Evolutionary conservation across 495 filamentous ascomycete genomes (phyloP).

Genomic region (Elaphomyces granulatus): DNA sequence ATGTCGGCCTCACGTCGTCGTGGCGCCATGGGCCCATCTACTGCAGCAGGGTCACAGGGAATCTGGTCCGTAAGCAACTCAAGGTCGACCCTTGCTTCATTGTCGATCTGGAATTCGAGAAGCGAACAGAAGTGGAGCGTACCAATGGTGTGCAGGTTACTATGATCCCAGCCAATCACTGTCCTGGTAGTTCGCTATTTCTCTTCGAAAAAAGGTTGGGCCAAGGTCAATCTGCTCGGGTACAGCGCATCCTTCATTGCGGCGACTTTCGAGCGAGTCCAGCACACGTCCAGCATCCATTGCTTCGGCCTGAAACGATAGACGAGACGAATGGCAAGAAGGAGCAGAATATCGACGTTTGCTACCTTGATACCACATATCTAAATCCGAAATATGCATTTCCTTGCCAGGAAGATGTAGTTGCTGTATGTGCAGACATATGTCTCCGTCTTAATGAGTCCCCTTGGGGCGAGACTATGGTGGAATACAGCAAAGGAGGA

Average conservation of each 20-base stretch:
- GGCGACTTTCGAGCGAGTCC: conserved; percentile 89
- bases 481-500: conserved; percentile 35
- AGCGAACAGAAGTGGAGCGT: conserved; percentile 59
- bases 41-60: conserved; percentile 82
- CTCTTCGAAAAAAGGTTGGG: conserved; percentile 71
- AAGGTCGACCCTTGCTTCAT: conserved; percentile 77
- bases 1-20: conserved; percentile 71
- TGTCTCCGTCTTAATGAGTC: conserved; percentile 56
- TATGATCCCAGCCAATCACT: conserved; percentile 95
- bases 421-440: conserved; percentile 76
- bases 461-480: conserved; percentile 32
- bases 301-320: conserved; percentile 57
- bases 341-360: conserved; percentile 81
- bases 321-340: conserved; percentile 54
- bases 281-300: conserved; percentile 71
- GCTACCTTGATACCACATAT: conserved; percentile 97
- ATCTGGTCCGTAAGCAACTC: conserved; percentile 75
- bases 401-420: conserved; percentile 73
- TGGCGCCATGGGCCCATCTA: conserved; percentile 96
- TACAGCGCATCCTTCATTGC: conserved; percentile 79
- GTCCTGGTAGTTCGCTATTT: conserved; percentile 86
- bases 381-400: conserved; percentile 93
- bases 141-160: conserved; percentile 75
- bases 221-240: conserved; percentile 38
- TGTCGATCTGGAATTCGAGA: conserved; percentile 73